These are phyloP conservation scores for Collybiopsis confluens DNA, from an alignment of 768 basidiomycete species.

Conservation along the genomic window DNA sequence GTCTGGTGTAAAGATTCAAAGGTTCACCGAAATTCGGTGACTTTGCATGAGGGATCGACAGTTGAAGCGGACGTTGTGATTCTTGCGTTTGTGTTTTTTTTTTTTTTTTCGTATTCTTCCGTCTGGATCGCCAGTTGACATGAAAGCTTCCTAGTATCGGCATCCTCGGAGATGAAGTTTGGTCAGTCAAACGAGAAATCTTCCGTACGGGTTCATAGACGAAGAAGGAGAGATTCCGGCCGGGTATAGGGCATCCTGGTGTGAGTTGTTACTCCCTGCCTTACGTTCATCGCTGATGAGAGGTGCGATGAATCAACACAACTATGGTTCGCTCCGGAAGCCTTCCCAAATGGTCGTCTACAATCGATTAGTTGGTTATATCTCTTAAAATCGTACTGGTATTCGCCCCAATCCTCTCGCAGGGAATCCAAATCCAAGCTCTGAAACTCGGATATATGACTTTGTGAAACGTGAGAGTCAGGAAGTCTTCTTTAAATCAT, in stretches of 20 bases:
- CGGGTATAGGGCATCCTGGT: conserved; percentile 25
- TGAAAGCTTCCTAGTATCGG: conserved; percentile 17
- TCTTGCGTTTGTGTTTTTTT: conserved; percentile 30
- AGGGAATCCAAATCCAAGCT: conserved; percentile 25
- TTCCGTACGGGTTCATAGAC: conserved; percentile 23
- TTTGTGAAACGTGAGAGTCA: too few species aligned
- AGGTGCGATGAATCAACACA: not conserved
- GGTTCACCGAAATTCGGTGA: conserved; percentile 27
- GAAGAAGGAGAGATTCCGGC: conserved; percentile 25
- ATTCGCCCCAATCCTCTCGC: not conserved
- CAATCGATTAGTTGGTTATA: conserved; percentile 22
- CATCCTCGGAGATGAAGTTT: conserved; percentile 20
- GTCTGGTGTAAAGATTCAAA: conserved; percentile 40
- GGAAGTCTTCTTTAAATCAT: too few species aligned
- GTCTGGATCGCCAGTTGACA: not conserved
- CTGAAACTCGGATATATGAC: conserved; percentile 14
- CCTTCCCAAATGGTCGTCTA: conserved; percentile 19
- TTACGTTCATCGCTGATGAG: not conserved
- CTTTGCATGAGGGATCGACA: conserved; percentile 32
- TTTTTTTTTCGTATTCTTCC: not conserved
- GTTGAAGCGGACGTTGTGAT: conserved; percentile 41
- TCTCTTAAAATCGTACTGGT: not conserved
- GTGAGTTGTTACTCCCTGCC: conserved; percentile 12
- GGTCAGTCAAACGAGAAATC: conserved; percentile 12
- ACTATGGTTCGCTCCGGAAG: conserved; percentile 25